These are phyloP conservation scores for Manihot esculenta DNA, from an alignment of 441 rosid species.

Conservation along the genomic window DNA sequence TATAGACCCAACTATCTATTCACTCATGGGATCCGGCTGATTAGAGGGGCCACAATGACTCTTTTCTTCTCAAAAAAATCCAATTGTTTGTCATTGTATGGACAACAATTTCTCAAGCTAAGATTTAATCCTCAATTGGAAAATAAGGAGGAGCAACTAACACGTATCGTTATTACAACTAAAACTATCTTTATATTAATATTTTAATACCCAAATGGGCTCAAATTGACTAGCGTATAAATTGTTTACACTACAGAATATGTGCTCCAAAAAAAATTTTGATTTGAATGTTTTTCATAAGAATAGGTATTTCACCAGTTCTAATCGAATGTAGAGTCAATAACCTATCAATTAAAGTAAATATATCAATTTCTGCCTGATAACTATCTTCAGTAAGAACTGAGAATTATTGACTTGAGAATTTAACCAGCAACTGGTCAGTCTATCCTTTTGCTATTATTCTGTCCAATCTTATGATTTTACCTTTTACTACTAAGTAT, in stretches of 20 bases:
- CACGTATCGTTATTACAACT: too few species aligned
- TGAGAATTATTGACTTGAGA: background rate
- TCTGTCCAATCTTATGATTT: background rate
- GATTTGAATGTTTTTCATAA: too few species aligned
- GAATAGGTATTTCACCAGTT: too few species aligned
- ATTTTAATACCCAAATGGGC: too few species aligned
- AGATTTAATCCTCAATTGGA: too few species aligned
- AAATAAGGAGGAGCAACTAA: background rate
- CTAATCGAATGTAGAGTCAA: too few species aligned
- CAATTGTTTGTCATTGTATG: background rate
- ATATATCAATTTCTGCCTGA: background rate
- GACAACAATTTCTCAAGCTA: too few species aligned
- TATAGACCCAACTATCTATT: background rate
- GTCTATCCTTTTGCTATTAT: background rate
- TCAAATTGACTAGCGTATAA: too few species aligned
- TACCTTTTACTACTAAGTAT: too few species aligned
- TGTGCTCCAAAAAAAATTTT: too few species aligned
- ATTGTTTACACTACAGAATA: too few species aligned
- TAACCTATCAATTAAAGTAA: background rate
- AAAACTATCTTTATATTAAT: too few species aligned
- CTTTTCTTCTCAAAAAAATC: background rate
- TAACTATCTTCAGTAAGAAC: background rate
- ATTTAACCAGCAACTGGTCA: background rate
- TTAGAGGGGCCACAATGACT: background rate
- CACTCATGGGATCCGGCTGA: background rate